Evolutionary conservation across 495 filamentous ascomycete species (phyloP), one percentile per base, ranked within the genome.

Genomic region (Lindgomyces ingoldianus): DNA sequence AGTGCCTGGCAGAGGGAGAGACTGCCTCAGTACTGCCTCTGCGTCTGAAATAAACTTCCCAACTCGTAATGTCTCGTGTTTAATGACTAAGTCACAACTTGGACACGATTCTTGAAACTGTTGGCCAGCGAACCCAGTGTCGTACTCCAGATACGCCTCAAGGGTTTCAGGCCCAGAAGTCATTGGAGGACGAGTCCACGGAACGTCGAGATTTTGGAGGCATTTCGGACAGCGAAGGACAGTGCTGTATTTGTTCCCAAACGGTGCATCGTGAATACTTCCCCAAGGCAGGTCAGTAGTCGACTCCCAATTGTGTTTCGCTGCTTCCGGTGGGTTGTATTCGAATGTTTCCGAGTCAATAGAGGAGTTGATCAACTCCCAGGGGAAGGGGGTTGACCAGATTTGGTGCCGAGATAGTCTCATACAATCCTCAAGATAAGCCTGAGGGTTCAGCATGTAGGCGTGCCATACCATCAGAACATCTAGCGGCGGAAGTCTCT

Each of bases 381-480:
- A 96, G 1, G 91, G 92, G 55, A 96, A 81, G 2, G 85, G 85
- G 1, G 82, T 80, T 4, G 70, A 74, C 85, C 89, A 92, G 25
- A 92, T 73, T 2, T 75, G 68, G 60, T 81, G 78, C 39, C 86
- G 75, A 0, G 83, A 84, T 26, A 80, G 76, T 21, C 89, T 80
- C 51, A 93, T 75, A 65, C 87, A 87, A 71, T 96, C 91, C 68
- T 96, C 91, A 2, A 91, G 81, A 70, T 87, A 96, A 45, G 78
- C 77, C 27, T 88, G 79, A 1, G 91, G 91, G 64, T 93, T 95
- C 3, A 96, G 83, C 85, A 92, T 87, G 67, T 91, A 89, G 0
- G 89, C 79, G 74, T 96, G 91, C 90, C 89, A 94, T 0, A 95
- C 90, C 90, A 96, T 91, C 46, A 96, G 75, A 1, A 96, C 85